These are phyloP conservation scores for Pseudodiploospora longispora DNA, from an alignment of 2,329 filamentous ascomycete genomes.

Conservation along the genomic window DNA sequence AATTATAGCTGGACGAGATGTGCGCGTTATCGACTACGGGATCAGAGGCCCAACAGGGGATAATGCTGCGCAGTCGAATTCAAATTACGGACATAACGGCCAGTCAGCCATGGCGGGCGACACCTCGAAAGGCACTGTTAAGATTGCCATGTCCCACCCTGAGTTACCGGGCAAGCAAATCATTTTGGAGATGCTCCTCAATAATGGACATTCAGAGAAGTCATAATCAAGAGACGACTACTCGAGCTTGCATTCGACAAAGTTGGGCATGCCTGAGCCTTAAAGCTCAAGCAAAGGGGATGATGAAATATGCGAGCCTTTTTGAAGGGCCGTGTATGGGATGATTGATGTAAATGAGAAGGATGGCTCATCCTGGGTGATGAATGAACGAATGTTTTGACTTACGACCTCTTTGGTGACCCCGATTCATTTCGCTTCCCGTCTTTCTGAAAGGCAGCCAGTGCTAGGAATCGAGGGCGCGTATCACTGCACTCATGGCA, in stretches of 20 bases:
- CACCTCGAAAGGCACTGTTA: constrained; percentile 66
- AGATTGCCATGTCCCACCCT: constrained; percentile 92
- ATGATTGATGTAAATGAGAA: not conserved
- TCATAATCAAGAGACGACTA: constrained; percentile 6
- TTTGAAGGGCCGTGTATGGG: not conserved
- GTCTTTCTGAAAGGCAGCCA: no score
- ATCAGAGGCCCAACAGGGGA: constrained; percentile 53
- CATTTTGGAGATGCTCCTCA: constrained; percentile 84
- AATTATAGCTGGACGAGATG: constrained; percentile 86
- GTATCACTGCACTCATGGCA: no score
- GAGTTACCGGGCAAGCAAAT: constrained; percentile 78
- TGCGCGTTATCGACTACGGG: constrained; percentile 84
- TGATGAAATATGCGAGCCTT: not conserved
- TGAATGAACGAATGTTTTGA: no score
- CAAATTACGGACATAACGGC: constrained; percentile 26
- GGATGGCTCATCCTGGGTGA: no score
- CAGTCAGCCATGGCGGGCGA: constrained; percentile 29
- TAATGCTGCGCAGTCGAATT: constrained; percentile 28
- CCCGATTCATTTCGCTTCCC: no score
- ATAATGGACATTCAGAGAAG: constrained; percentile 65
- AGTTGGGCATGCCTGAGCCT: no score
- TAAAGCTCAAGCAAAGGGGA: not conserved
- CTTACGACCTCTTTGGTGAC: no score
- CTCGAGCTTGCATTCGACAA: not conserved
- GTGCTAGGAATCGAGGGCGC: no score